Conservation (phyloP, 1,284 basidiomycete genomes). For the Cutaneotrichosporon cyanovorans region DNA sequence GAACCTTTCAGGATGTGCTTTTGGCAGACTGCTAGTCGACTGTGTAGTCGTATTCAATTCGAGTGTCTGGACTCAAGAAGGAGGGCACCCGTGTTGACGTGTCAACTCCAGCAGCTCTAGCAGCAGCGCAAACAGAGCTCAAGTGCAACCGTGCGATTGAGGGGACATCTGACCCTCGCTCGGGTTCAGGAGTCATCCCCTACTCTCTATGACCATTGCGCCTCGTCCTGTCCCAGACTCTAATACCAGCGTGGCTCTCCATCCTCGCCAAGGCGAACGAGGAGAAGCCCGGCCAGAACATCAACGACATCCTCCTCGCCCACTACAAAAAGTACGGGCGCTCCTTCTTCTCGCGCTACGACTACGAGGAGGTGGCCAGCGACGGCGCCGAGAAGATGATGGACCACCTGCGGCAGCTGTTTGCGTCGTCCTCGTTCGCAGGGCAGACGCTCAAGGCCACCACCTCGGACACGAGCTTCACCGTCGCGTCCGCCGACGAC, state of each 20-base stretch:
- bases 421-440: conserved; percentile 60
- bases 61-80: too few species aligned
- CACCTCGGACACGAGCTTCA: conserved; percentile 65
- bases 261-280: conserved; percentile 90
- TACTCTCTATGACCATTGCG: too few species aligned
- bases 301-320: conserved; percentile 76
- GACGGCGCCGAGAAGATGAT: conserved; percentile 84
- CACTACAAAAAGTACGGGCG: conserved; percentile 93
- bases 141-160: too few species aligned
- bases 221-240: too few species aligned
- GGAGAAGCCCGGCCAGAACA: conserved; percentile 67
- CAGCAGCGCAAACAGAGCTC: too few species aligned
- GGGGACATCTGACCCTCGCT: too few species aligned
- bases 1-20: too few species aligned
- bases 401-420: conserved; percentile 63
- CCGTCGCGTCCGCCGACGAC: conserved; percentile 69
- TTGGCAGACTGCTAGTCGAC: too few species aligned
- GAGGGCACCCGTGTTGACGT: too few species aligned
- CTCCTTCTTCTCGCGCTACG: conserved; percentile 96
- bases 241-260: conserved; percentile 76
- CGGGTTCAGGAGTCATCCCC: too few species aligned
- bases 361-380: conserved; percentile 95
- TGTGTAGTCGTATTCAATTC: too few species aligned
- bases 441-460: conserved; percentile 60
- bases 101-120: too few species aligned